These are phyloP conservation scores for Paspalum vaginatum DNA, from an alignment of 176 grass and related monocot species.

Conservation along the genomic window DNA sequence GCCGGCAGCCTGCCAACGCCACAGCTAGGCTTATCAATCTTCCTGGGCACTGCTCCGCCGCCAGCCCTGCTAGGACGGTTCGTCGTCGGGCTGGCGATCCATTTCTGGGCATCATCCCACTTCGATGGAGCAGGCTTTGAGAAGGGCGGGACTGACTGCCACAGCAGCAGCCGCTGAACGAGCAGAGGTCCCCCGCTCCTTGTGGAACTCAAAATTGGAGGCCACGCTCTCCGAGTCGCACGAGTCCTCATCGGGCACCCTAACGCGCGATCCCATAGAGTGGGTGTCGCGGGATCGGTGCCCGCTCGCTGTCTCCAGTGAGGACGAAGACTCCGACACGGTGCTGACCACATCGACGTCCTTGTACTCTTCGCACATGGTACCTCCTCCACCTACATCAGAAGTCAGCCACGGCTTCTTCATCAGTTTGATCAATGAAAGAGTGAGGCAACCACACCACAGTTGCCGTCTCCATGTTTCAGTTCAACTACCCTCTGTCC, in stretches of 20 bases:
- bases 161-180: constrained; percentile 19
- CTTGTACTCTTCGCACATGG: constrained; percentile 71
- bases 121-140: constrained; percentile 87
- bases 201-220: constrained; percentile 92
- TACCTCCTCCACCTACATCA: constrained; percentile 41
- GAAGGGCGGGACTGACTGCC: constrained; percentile 55
- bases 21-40: constrained; percentile 50
- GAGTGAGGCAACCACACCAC: neutral
- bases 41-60: constrained; percentile 48
- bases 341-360: constrained; percentile 89
- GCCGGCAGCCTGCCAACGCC: constrained; percentile 49
- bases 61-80: constrained; percentile 44
- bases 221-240: constrained; percentile 76
- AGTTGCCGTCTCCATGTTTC: neutral
- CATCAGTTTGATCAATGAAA: neutral
- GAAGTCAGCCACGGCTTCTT: constrained; percentile 12
- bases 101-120: constrained; percentile 98
- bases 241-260: constrained; percentile 74
- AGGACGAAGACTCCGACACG: constrained; percentile 57
- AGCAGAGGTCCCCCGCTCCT: constrained; percentile 47
- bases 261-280: constrained; percentile 44
- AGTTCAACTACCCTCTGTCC: neutral
- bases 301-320: constrained; percentile 44
- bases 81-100: constrained; percentile 85
- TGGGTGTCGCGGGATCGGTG: constrained; percentile 49